These are phyloP conservation scores for Nicotiana paniculata DNA, from an alignment of 257 asterid genomes.

Conservation along the genomic window DNA sequence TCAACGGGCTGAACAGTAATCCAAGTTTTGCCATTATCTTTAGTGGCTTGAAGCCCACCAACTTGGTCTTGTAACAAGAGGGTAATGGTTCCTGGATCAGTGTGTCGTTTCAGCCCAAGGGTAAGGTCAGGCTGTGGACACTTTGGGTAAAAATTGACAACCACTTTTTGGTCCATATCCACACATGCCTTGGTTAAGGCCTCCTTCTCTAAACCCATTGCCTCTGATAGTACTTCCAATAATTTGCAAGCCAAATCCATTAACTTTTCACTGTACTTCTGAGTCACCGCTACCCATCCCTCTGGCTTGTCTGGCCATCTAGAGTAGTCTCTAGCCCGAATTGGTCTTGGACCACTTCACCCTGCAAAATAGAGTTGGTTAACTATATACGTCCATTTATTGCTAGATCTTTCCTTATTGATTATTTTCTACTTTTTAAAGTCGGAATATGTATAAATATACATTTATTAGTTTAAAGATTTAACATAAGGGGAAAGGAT, in stretches of 20 bases:
- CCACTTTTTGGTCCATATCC: conserved; percentile 86
- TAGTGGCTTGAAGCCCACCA: conserved; percentile 92
- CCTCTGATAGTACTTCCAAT: conserved; percentile 60
- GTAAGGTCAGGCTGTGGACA: conserved; percentile 88
- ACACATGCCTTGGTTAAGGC: conserved; percentile 67
- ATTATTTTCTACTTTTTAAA: no score
- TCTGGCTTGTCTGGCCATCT: conserved; percentile 85
- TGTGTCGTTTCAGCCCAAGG: conserved; percentile 73
- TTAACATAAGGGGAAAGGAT: no score
- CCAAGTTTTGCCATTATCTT: conserved; percentile 79
- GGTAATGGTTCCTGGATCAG: conserved; percentile 91
- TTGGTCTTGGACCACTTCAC: conserved; percentile 67
- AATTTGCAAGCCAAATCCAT: conserved; percentile 57
- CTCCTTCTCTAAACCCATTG: conserved; percentile 69
- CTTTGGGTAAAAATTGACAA: conserved; percentile 78
- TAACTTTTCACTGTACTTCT: conserved; percentile 43
- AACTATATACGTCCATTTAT: background rate
- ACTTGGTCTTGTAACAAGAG: conserved; percentile 79
- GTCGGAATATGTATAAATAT: no score
- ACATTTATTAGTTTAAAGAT: no score
- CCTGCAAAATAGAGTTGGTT: conserved; percentile 26
- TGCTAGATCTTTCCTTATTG: background rate
- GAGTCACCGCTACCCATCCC: conserved; percentile 55
- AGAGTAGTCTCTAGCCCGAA: conserved; percentile 57
- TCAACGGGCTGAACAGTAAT: conserved; percentile 80